Evolutionary conservation across 345 rosid genomes (phyloP).

Genomic region (Abelmoschus esculentus): DNA sequence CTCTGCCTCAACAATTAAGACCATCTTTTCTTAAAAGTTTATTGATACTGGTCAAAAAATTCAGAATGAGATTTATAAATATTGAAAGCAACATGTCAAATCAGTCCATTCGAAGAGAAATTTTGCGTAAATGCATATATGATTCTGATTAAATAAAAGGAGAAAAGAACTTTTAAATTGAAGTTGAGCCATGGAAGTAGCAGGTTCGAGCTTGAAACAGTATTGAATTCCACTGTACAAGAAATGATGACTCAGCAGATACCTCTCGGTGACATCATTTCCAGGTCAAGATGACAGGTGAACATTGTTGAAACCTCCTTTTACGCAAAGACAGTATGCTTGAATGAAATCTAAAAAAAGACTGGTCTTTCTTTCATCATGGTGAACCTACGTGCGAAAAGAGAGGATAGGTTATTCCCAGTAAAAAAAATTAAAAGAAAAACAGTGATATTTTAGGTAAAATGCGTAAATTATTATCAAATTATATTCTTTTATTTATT

Average conservation of each 20-base stretch:
- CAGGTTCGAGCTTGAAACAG: background rate
- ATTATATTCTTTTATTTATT: no score
- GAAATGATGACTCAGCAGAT: background rate
- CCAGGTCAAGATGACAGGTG: background rate
- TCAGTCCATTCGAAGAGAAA: constrained; percentile 4
- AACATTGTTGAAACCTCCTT: constrained; percentile 1
- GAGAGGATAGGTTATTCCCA: background rate
- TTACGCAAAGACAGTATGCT: background rate
- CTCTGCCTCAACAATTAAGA: background rate
- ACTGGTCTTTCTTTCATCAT: background rate
- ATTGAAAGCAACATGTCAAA: constrained; percentile 1
- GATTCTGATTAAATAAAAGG: background rate
- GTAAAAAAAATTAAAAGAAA: background rate
- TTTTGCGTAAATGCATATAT: background rate
- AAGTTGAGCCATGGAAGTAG: background rate
- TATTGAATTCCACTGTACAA: background rate
- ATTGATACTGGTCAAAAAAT: background rate
- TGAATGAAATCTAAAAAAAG: background rate
- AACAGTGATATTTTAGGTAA: no score
- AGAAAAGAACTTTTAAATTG: background rate
- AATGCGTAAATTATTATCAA: no score
- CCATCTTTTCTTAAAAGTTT: no score
- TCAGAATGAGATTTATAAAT: background rate
- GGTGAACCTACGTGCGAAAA: background rate
- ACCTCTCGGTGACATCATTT: constrained; percentile 3